phyloP scores from a whole-genome alignment of 805 yeast species.

The Pichia rugopelliculosa region DNA sequence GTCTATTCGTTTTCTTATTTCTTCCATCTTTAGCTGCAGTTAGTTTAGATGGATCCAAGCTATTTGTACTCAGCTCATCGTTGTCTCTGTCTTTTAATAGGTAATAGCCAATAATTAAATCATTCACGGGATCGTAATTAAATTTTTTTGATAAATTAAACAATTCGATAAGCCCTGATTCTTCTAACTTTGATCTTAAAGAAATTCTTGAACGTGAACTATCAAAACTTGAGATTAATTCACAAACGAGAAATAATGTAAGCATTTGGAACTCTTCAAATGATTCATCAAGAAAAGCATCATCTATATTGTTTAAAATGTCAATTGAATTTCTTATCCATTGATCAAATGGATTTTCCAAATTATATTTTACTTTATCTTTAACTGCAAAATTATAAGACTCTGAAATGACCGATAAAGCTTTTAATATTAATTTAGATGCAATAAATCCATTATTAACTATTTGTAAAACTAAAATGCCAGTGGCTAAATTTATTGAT shows the following conservation, averaged over 20 bases:
- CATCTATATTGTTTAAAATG: background rate
- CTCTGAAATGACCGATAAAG: background rate
- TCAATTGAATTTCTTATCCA: slow-evolving; percentile 18
- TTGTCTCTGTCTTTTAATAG: slow-evolving; percentile 51
- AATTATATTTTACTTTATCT: background rate
- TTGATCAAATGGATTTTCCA: slow-evolving; percentile 8
- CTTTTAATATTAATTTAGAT: slow-evolving; percentile 10
- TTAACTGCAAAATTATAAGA: too few species aligned
- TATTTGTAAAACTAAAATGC: slow-evolving; percentile 51
- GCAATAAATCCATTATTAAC: slow-evolving; percentile 18
- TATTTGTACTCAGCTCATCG: slow-evolving; percentile 20
- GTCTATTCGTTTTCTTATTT: too few species aligned
- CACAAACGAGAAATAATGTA: slow-evolving; percentile 62
- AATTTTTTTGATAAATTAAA: slow-evolving; percentile 46
- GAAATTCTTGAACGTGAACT: slow-evolving; percentile 38
- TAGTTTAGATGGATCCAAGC: background rate
- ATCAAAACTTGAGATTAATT: slow-evolving; percentile 43
- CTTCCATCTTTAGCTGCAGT: too few species aligned
- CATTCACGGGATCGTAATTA: slow-evolving; percentile 50
- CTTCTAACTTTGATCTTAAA: slow-evolving; percentile 51
- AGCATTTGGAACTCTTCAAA: slow-evolving; percentile 58
- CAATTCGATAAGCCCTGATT: slow-evolving; percentile 48
- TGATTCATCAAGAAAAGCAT: slow-evolving; percentile 12
- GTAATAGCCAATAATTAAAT: slow-evolving; percentile 57
- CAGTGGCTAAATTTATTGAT: slow-evolving; percentile 76